These are phyloP conservation scores for Trametes sp. DNA, from an alignment of 1,284 basidiomycete species.

Conservation along the genomic window DNA sequence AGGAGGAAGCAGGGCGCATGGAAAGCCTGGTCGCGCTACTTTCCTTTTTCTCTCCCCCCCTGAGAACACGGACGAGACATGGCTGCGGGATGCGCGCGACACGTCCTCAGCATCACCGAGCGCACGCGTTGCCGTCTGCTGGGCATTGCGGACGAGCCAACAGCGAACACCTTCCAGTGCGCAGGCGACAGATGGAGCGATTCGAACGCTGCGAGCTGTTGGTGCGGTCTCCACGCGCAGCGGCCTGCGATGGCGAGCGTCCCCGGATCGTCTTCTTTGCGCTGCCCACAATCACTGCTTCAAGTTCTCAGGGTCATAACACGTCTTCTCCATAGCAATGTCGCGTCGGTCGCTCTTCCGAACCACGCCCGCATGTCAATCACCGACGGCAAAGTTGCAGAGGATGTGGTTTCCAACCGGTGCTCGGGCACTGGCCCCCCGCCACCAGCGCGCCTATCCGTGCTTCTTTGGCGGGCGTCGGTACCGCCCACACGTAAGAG, in stretches of 20 bases:
- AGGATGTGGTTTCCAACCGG: neutral
- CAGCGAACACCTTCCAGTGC: neutral
- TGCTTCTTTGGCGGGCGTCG: neutral
- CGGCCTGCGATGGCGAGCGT: slow-evolving; percentile 9
- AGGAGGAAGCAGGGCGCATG: neutral
- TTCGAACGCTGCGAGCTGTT: neutral
- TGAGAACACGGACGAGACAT: neutral
- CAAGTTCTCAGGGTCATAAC: neutral
- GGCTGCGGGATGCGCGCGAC: neutral
- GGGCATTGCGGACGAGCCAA: neutral
- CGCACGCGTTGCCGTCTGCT: neutral
- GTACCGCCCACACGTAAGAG: too few species aligned
- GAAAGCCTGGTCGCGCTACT: neutral
- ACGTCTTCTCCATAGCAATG: neutral
- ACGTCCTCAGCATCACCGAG: neutral
- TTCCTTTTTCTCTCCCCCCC: neutral
- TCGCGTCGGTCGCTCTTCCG: neutral
- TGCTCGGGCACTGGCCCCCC: neutral
- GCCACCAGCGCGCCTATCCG: neutral
- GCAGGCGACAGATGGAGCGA: slow-evolving; percentile 4
- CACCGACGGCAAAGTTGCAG: neutral
- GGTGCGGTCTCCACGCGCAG: neutral
- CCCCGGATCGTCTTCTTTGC: neutral
- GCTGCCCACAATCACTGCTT: too few species aligned
- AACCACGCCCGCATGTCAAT: neutral